phyloP scores from a whole-genome alignment of 2,329 filamentous ascomycete genomes.

The Aspergillus terreus region DNA sequence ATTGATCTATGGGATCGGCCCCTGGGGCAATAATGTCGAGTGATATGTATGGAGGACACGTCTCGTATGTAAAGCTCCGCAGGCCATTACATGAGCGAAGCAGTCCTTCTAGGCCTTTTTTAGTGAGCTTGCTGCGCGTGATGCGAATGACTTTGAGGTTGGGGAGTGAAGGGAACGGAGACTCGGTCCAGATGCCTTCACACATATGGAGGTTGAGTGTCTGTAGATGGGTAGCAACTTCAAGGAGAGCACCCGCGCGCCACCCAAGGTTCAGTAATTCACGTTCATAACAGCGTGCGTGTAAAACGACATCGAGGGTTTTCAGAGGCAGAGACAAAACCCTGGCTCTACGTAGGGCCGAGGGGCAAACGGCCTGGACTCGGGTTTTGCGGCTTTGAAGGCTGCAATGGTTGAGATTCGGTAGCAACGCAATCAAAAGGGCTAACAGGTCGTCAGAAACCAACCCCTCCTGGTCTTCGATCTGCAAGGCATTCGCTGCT shows the following conservation, averaged over 20 bases:
- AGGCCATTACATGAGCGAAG: slow-evolving; percentile 3
- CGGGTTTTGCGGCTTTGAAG: slow-evolving; percentile 1
- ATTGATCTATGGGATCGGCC: neutral
- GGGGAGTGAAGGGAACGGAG: slow-evolving; percentile 3
- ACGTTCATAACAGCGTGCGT: neutral
- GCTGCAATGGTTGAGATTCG: slow-evolving; percentile 9
- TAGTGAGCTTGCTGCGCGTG: slow-evolving; percentile 2
- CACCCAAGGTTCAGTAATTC: neutral
- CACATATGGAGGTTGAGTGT: slow-evolving; percentile 11
- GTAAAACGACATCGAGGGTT: neutral
- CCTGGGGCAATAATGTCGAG: too few relatives aligned
- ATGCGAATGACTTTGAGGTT: slow-evolving; percentile 6
- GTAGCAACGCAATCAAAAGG: slow-evolving; percentile 3
- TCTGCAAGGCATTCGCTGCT: neutral
- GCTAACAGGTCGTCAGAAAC: slow-evolving; percentile 2
- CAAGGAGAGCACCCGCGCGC: neutral
- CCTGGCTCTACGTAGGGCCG: neutral
- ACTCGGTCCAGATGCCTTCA: neutral
- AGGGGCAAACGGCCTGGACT: neutral
- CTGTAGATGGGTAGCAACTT: slow-evolving; percentile 1
- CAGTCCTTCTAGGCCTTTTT: slow-evolving; percentile 1
- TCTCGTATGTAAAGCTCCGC: slow-evolving; percentile 6
- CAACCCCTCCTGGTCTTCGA: neutral
- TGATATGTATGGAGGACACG: neutral
- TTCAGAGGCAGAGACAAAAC: neutral